Evolutionary conservation across 371 early-diverging fungal species (phyloP).

Genomic region (Mucor circinelloides): DNA sequence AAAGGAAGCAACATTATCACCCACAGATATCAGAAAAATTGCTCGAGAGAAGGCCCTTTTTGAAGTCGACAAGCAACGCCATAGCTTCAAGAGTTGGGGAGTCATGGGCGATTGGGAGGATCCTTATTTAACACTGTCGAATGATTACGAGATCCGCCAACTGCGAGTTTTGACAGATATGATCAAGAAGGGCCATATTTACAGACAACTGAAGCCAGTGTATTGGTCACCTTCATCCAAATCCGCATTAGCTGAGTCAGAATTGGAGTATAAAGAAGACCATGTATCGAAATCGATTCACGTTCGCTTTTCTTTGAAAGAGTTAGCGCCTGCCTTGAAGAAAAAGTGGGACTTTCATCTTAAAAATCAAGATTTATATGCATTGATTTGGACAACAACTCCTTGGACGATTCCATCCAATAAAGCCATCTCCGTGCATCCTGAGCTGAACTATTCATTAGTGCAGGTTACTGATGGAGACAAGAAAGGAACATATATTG

Average conservation of each 20-base stretch:
- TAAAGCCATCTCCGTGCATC: constrained; percentile 80
- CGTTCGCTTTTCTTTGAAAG: constrained; percentile 60
- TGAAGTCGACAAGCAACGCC: constrained; percentile 71
- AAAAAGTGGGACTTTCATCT: constrained; percentile 25
- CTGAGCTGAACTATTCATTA: constrained; percentile 71
- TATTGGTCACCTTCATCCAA: constrained; percentile 93
- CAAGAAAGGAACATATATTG: constrained; percentile 41
- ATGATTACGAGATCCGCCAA: constrained; percentile 80
- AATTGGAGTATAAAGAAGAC: constrained; percentile 87
- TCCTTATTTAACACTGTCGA: constrained; percentile 76
- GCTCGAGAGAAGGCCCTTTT: constrained; percentile 72
- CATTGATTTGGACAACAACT: constrained; percentile 95
- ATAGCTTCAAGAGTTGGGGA: constrained; percentile 72
- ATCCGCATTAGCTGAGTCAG: constrained; percentile 93
- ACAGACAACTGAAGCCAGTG: constrained; percentile 82
- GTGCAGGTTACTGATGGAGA: constrained; percentile 36
- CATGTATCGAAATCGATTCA: constrained; percentile 79
- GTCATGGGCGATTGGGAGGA: constrained; percentile 88
- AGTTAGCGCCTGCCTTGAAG: constrained; percentile 23
- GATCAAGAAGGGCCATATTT: constrained; percentile 73
- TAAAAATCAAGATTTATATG: constrained; percentile 30
- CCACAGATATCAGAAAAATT: constrained; percentile 66
- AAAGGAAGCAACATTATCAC: constrained; percentile 39
- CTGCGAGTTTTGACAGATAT: constrained; percentile 77
- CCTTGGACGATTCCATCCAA: constrained; percentile 97